Evolutionary conservation across 768 basidiomycete species (phyloP).

Genomic region (Russula olivacea): DNA sequence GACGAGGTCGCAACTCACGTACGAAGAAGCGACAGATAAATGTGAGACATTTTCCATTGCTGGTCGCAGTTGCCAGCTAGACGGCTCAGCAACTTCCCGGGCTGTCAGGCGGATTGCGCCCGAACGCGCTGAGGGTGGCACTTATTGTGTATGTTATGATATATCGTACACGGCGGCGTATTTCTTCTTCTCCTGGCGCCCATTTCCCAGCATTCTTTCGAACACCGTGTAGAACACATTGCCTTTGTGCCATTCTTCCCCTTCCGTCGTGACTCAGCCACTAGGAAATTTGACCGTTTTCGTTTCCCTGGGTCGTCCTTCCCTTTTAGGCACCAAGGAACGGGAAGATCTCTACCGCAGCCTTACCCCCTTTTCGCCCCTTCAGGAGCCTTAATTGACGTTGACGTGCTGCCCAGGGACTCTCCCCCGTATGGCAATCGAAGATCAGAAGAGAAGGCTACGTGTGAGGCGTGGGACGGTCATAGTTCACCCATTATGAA

Average conservation of each 20-base stretch:
- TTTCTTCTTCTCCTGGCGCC: conserved; percentile 10
- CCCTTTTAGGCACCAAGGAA: conserved; percentile 22
- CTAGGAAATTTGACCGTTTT: neutral
- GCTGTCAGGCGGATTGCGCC: conserved; percentile 21
- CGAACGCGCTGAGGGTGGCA: neutral
- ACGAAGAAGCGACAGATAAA: neutral
- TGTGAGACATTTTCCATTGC: neutral
- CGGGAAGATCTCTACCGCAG: conserved; percentile 11
- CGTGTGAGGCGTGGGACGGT: conserved; percentile 2
- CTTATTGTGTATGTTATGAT: neutral
- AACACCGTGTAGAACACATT: conserved; percentile 18
- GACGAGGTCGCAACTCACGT: neutral
- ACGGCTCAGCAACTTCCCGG: conserved; percentile 13
- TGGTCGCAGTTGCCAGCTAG: neutral
- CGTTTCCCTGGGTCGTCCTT: conserved; percentile 1
- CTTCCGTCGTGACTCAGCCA: conserved; percentile 4
- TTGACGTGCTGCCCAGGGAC: neutral
- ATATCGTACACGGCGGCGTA: conserved; percentile 2
- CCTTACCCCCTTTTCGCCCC: conserved; percentile 5
- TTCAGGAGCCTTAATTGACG: conserved; percentile 15
- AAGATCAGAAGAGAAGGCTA: conserved; percentile 3
- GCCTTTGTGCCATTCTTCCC: neutral
- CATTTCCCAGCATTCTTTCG: conserved; percentile 15
- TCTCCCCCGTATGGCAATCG: conserved; percentile 3
- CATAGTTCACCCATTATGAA: conserved; percentile 2